These are phyloP conservation scores for Yarrowia divulgata DNA, from an alignment of 805 yeast species.

Conservation along the genomic window DNA sequence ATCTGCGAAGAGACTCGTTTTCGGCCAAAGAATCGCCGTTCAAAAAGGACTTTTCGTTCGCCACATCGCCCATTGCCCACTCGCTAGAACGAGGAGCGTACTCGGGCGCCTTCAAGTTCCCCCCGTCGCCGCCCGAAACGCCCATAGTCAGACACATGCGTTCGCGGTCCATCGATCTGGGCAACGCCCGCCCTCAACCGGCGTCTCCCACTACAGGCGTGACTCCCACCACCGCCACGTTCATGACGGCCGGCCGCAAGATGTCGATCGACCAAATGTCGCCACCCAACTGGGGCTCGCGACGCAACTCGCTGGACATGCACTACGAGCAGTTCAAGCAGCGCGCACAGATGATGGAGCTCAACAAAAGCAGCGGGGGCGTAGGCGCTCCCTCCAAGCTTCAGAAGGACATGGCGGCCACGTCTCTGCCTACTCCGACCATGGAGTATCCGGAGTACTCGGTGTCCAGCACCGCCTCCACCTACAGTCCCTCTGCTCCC, in stretches of 20 bases:
- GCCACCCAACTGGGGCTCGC: conserved; percentile 33
- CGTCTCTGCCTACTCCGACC: conserved; percentile 13
- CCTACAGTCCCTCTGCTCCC: conserved; percentile 29
- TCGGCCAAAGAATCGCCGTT: conserved; percentile 35
- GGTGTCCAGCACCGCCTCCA: conserved; percentile 7
- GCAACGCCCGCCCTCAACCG: conserved; percentile 7
- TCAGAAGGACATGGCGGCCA: conserved; percentile 1
- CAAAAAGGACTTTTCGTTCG: conserved; percentile 36
- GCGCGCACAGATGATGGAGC: conserved; percentile 22
- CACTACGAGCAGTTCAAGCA: conserved; percentile 37
- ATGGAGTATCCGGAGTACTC: conserved; percentile 25
- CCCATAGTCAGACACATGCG: conserved; percentile 30
- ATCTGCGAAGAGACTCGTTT: conserved; percentile 27
- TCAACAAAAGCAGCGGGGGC: background rate
- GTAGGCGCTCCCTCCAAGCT: background rate
- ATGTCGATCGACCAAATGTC: conserved; percentile 29
- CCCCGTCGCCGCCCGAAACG: conserved; percentile 36
- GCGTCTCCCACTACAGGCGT: conserved; percentile 29
- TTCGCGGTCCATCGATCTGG: conserved; percentile 27
- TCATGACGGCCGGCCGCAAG: conserved; percentile 36
- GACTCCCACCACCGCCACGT: conserved; percentile 32
- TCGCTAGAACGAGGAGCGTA: conserved; percentile 23
- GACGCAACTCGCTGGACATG: conserved; percentile 36
- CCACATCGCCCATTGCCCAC: conserved; percentile 36
- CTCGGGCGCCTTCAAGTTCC: conserved; percentile 23